Conservation (phyloP, 257 asterid species). For the Salvia hispanica region DNA sequence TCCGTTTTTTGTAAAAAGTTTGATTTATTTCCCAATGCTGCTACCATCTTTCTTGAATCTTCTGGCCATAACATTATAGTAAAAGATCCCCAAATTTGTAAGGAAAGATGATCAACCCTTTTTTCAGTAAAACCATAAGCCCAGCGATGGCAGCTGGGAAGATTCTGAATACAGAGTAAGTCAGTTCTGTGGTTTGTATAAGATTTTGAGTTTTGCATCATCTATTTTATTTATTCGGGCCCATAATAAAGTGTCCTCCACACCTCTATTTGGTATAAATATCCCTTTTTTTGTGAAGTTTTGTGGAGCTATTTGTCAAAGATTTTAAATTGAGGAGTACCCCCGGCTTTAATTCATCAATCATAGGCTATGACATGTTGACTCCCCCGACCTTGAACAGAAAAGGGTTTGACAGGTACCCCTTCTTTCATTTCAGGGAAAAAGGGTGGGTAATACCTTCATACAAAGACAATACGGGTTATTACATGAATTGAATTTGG, state of each 20-base stretch:
- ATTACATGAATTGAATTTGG: background rate
- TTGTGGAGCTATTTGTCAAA: too few relatives aligned
- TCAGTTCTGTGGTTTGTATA: slow-evolving; percentile 22
- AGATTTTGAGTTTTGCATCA: too few relatives aligned
- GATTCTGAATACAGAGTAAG: slow-evolving; percentile 84
- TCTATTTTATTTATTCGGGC: background rate
- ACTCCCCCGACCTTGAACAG: slow-evolving; percentile 97
- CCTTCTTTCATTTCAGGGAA: slow-evolving; percentile 1
- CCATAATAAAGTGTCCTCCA: background rate
- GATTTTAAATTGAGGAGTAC: too few relatives aligned
- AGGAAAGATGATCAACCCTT: too few relatives aligned
- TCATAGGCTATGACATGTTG: slow-evolving; percentile 91
- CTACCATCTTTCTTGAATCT: background rate
- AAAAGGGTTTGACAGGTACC: slow-evolving; percentile 84
- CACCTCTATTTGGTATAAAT: slow-evolving; percentile 2
- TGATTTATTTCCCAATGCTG: slow-evolving; percentile 7
- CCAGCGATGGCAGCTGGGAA: slow-evolving; percentile 91
- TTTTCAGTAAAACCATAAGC: too few relatives aligned
- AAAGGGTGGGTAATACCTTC: background rate
- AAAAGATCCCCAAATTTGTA: too few relatives aligned
- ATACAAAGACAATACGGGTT: slow-evolving; percentile 1
- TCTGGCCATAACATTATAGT: slow-evolving; percentile 1
- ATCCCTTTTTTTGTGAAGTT: too few relatives aligned
- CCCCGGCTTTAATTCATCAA: slow-evolving; percentile 70
- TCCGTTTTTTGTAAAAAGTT: background rate